Conservation (phyloP, 2,329 filamentous ascomycete genomes). For the Escovopsis sp. region DNA sequence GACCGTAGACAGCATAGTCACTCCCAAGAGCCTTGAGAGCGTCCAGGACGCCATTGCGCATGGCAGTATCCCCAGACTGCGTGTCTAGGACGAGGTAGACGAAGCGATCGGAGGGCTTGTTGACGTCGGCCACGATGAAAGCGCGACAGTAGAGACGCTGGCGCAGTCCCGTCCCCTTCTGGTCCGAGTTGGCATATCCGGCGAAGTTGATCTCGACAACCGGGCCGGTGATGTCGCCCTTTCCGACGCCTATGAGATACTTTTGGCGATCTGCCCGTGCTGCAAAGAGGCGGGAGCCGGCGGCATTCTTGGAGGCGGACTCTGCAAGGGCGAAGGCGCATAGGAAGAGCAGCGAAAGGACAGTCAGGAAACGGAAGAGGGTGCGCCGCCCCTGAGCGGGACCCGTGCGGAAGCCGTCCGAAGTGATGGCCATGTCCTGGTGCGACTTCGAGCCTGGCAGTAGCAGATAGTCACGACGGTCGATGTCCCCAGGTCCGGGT, state of each 20-base stretch:
- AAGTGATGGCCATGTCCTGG: slow-evolving; percentile 3
- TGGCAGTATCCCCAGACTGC: slow-evolving; percentile 75
- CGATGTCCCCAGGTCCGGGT: background rate
- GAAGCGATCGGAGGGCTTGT: slow-evolving; percentile 55
- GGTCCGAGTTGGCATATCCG: slow-evolving; percentile 77
- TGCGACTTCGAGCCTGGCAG: background rate
- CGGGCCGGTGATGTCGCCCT: slow-evolving; percentile 50
- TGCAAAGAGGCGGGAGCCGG: slow-evolving; percentile 3
- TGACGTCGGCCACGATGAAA: slow-evolving; percentile 66
- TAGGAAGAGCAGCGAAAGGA: slow-evolving; percentile 5
- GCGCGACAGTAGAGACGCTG: slow-evolving; percentile 81
- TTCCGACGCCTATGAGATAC: slow-evolving; percentile 41
- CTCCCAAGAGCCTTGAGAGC: slow-evolving; percentile 53
- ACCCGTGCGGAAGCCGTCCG: background rate
- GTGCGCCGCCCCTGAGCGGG: background rate
- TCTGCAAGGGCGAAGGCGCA: slow-evolving; percentile 1
- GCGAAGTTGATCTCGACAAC: slow-evolving; percentile 85
- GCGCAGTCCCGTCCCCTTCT: slow-evolving; percentile 69
- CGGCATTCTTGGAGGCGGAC: background rate
- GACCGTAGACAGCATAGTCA: slow-evolving; percentile 60
- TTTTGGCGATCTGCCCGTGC: slow-evolving; percentile 12
- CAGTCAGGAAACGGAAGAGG: slow-evolving; percentile 4
- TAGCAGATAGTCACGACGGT: background rate
- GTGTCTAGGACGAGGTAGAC: slow-evolving; percentile 82
- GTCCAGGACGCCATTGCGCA: slow-evolving; percentile 75